Conservation (phyloP, 331 rosid genomes). For the Telfairia occidentalis region DNA sequence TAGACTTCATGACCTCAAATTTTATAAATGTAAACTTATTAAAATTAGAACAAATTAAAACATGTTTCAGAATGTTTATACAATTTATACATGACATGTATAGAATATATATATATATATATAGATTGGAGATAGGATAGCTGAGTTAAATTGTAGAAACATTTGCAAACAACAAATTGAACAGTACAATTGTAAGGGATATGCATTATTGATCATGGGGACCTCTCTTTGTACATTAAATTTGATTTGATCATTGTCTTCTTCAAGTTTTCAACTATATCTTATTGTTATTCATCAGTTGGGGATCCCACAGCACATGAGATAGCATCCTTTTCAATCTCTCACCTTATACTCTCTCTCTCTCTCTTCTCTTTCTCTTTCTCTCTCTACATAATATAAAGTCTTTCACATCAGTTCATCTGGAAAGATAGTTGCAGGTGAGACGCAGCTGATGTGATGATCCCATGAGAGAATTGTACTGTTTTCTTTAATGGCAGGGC, state of each 20-base stretch:
- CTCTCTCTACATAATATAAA: background rate
- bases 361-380: background rate
- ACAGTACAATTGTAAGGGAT: background rate
- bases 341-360: background rate
- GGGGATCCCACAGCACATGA: slow-evolving; percentile 10
- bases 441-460: background rate
- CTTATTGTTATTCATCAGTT: background rate
- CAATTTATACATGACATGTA: no score
- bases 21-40: background rate
- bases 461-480: background rate
- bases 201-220: background rate
- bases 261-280: background rate
- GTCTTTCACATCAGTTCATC: background rate
- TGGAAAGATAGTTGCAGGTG: background rate
- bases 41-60: no score
- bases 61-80: no score
- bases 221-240: background rate
- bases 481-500: background rate
- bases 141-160: background rate
- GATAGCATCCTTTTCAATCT: background rate
- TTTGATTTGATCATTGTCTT: slow-evolving; percentile 2
- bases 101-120: no score
- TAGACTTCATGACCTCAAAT: background rate
- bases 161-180: background rate
- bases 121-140: background rate